phyloP scores from a whole-genome alignment of 1,284 basidiomycete genomes.

The Veloporphyrellus conicus region DNA sequence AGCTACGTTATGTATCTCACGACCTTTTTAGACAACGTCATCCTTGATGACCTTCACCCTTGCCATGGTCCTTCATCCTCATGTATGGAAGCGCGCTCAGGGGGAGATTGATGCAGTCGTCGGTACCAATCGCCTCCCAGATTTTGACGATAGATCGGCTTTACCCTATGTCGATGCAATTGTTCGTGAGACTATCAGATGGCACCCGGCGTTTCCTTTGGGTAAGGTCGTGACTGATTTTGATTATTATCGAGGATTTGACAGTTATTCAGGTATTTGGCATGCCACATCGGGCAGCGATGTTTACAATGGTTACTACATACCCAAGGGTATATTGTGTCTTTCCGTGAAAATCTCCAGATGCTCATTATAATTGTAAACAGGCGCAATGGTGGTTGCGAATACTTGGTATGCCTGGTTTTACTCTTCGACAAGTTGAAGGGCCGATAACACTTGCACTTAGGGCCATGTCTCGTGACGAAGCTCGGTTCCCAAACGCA shows the following conservation, averaged over 20 bases:
- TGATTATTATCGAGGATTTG: not conserved
- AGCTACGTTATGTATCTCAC: not conserved
- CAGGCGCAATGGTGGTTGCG: not conserved
- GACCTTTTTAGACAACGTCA: not conserved
- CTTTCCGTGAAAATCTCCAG: not conserved
- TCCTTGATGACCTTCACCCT: constrained; percentile 28
- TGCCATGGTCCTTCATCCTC: constrained; percentile 33
- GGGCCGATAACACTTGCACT: not conserved
- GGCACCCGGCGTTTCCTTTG: not conserved
- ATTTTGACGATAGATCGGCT: constrained; percentile 33
- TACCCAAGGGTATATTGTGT: not conserved
- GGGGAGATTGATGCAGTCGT: constrained; percentile 37
- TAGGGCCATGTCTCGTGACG: not conserved
- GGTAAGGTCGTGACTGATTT: not conserved
- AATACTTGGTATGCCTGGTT: not conserved
- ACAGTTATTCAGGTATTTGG: not conserved
- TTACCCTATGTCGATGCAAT: constrained; percentile 36
- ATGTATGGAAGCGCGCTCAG: constrained; percentile 32
- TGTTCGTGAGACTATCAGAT: not conserved
- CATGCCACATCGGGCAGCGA: not conserved
- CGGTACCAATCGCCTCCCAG: constrained; percentile 37
- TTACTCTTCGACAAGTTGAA: not conserved
- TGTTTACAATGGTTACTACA: not conserved
- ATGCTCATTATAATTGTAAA: not conserved
- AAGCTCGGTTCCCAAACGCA: not conserved